phyloP scores from a whole-genome alignment of 2,329 filamentous ascomycete species.

The Exserohilum rostratum region DNA sequence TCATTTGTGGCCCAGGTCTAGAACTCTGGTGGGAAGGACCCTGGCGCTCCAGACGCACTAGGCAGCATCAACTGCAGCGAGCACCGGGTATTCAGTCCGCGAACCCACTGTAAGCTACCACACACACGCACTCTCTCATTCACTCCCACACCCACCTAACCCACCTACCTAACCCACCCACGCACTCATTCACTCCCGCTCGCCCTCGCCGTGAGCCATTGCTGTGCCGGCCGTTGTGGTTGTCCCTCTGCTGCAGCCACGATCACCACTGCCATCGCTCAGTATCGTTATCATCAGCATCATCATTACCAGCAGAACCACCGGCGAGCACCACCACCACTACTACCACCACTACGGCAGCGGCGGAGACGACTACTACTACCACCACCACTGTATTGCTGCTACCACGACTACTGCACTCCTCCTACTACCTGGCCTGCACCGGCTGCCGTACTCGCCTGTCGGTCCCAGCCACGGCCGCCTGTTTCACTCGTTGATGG shows the following conservation, averaged over 20 bases:
- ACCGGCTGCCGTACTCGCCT: not conserved
- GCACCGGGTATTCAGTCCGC: slow-evolving; percentile 11
- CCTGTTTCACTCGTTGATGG: slow-evolving; percentile 7
- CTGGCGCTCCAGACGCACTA: slow-evolving; percentile 8
- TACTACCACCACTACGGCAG: too few relatives aligned
- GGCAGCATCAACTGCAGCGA: slow-evolving; percentile 10
- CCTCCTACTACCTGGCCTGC: too few relatives aligned
- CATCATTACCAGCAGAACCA: too few relatives aligned
- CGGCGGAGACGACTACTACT: too few relatives aligned
- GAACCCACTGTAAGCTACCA: slow-evolving; percentile 8
- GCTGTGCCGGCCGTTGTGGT: not conserved
- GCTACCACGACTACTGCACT: too few relatives aligned
- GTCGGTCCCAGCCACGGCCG: not conserved
- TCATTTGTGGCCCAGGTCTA: slow-evolving; percentile 9
- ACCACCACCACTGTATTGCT: too few relatives aligned
- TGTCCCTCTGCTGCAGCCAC: not conserved
- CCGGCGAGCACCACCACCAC: too few relatives aligned
- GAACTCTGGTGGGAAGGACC: slow-evolving; percentile 9
- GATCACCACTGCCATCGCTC: not conserved
- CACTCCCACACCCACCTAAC: not conserved
- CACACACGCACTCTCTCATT: not conserved
- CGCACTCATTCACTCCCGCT: not conserved
- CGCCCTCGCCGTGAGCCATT: not conserved
- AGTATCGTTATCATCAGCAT: too few relatives aligned
- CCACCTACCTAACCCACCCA: not conserved